Base-by-base conservation (phyloP, 2,329 filamentous ascomycete species). In the Albifimbria verrucaria region DNA sequence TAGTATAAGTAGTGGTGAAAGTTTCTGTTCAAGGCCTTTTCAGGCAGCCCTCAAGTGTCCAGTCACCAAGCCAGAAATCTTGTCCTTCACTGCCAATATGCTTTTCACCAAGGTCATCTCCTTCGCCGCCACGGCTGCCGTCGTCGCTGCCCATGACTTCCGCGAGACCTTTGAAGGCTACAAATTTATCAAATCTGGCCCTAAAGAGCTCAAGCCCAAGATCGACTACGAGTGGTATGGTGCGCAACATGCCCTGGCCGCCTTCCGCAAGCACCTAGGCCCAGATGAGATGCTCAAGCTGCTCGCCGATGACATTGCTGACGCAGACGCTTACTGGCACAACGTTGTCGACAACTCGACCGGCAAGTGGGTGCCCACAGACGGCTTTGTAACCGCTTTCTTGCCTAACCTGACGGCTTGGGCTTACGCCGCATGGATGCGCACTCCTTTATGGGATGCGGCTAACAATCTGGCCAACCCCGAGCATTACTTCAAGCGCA, bases 401-500 rank as follows among this genome's bases (percentile, higher is more conserved):
- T 55, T 67, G 1, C 65, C 65, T 15, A 62, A 64, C 48, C 51
- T 67, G 46, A 62, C 57, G 12, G 61, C 56, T 21, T 20, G 46
- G 25, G 24, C 49, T 1, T 67, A 66, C 42, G 62, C 55, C 1
- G 23, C 52, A 3, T 67, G 65, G 65, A 60, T 58, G 15, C 52
- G 55, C 12, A 58, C 59, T 2, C 54, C 61, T 10, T 45, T 59
- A 2, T 64, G 63, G 15, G 63, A 66, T 39, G 57, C 57, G 5
- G 61, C 56, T 11, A 67, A 67, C 53, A 52, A 64, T 42, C 57
- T 60, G 4, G 63, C 56, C 21, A 63, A 67, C 23, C 63, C 65
- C 7, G 64, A 67, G 55, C 63, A 65, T 53, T 67, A 66, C 50
- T 54, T 56, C 36, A 65, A 66, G 48, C 43, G 61, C 7, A 64